Percentiles rank a stretch among this genome's conserved stretches.
These are phyloP conservation scores for Paecilomyces sp. DNA, from an alignment of 2,329 filamentous ascomycete genomes.

Conservation along the genomic window DNA sequence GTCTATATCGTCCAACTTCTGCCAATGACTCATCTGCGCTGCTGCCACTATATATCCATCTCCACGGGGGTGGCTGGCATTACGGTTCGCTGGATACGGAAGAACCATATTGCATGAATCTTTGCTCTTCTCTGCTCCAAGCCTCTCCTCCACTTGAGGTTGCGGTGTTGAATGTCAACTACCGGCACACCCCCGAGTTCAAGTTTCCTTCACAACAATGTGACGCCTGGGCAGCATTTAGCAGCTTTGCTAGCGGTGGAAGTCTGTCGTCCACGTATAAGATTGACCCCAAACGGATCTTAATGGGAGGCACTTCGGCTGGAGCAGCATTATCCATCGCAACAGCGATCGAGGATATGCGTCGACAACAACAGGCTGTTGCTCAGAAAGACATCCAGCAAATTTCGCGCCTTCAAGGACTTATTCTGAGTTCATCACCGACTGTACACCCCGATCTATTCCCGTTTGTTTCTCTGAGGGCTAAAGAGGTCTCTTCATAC, in stretches of 20 bases:
- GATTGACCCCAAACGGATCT: constrained; percentile 31
- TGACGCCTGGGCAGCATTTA: constrained; percentile 48
- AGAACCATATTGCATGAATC: constrained; percentile 30
- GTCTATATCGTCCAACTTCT: too few relatives aligned
- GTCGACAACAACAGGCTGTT: too few relatives aligned
- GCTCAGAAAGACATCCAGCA: constrained; percentile 28
- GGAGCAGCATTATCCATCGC: constrained; percentile 40
- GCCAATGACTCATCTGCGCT: too few relatives aligned
- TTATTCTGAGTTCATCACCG: too few relatives aligned
- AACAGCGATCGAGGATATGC: constrained; percentile 14
- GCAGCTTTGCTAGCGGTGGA: constrained; percentile 45
- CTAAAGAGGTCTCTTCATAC: constrained; percentile 9
- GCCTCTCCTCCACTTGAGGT: constrained; percentile 28
- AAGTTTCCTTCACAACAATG: constrained; percentile 45
- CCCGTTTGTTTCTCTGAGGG: constrained; percentile 7
- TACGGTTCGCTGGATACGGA: constrained; percentile 50
- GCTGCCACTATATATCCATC: constrained; percentile 46
- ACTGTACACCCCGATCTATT: too few relatives aligned
- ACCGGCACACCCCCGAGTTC: constrained; percentile 52
- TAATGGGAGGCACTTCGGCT: constrained; percentile 46
- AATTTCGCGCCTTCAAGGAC: neutral
- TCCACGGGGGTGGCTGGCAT: constrained; percentile 52
- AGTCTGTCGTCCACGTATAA: constrained; percentile 21
- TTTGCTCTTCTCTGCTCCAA: constrained; percentile 37
- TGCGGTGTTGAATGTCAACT: constrained; percentile 50